Evolutionary conservation across 257 asterid species (phyloP).

Genomic region (Haberlea rhodopensis): DNA sequence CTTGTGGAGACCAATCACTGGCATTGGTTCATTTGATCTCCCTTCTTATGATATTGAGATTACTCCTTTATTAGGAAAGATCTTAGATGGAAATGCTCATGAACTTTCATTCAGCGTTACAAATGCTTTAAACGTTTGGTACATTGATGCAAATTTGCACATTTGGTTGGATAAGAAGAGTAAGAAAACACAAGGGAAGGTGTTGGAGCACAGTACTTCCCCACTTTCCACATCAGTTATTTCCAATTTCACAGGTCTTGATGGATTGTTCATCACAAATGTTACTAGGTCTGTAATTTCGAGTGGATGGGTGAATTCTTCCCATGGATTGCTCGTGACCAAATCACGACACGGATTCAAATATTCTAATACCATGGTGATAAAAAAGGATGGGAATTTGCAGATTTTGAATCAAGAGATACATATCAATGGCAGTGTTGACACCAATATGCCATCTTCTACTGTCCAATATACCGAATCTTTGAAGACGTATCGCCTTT

Average conservation of each 20-base stretch:
- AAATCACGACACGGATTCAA: constrained; percentile 33
- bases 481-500: constrained; percentile 30
- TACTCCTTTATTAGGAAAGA: constrained; percentile 42
- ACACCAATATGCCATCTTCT: constrained; percentile 25
- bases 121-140: constrained; percentile 54
- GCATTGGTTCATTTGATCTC: constrained; percentile 54
- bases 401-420: constrained; percentile 39
- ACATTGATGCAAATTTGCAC: constrained; percentile 56
- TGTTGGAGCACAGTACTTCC: constrained; percentile 14
- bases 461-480: constrained; percentile 21
- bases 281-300: constrained; percentile 35
- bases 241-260: constrained; percentile 34
- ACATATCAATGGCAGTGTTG: constrained; percentile 29
- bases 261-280: constrained; percentile 34
- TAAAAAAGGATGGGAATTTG: constrained; percentile 34
- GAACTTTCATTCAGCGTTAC: constrained; percentile 40
- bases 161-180: constrained; percentile 51
- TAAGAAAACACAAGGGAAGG: constrained; percentile 38
- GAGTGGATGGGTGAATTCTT: constrained; percentile 54
- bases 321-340: constrained; percentile 39
- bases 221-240: constrained; percentile 28
- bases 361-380: constrained; percentile 32
- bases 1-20: constrained; percentile 53
- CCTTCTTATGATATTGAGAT: constrained; percentile 56
- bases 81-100: constrained; percentile 48